Conservation (phyloP, 495 filamentous ascomycete genomes). For the Lasiosphaeria miniovina region DNA sequence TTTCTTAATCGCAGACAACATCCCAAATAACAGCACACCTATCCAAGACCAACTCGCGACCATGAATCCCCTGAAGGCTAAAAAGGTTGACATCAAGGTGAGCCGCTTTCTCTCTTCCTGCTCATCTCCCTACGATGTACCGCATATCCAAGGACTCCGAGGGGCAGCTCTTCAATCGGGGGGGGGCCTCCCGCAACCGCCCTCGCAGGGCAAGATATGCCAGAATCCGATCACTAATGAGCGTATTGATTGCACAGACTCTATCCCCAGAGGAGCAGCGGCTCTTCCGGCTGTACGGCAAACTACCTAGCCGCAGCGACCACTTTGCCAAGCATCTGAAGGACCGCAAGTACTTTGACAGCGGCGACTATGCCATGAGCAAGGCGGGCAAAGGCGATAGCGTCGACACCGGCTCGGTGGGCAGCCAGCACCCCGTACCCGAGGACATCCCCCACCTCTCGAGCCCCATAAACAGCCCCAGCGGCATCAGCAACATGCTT, state of each 20-base stretch:
- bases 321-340: conserved; percentile 96
- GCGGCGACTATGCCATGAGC: conserved; percentile 94
- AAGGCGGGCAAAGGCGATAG: conserved; percentile 97
- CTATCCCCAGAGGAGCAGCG: conserved; percentile 90
- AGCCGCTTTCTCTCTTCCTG: conserved; percentile 33
- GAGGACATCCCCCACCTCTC: conserved; percentile 95
- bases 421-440: conserved; percentile 88
- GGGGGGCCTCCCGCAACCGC: too few species aligned
- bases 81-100: conserved; percentile 94
- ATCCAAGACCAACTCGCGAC: conserved; percentile 25
- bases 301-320: conserved; percentile 92
- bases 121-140: too few species aligned
- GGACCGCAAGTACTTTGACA: conserved; percentile 99
- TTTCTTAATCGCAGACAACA: not conserved
- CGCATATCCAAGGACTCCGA: too few species aligned
- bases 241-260: conserved; percentile 50
- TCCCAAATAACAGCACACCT: not conserved
- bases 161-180: too few species aligned
- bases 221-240: conserved; percentile 13
- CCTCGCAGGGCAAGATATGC: not conserved
- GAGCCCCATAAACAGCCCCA: conserved; percentile 53
- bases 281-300: conserved; percentile 93
- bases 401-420: conserved; percentile 88
- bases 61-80: conserved; percentile 96
- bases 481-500: conserved; percentile 43